Evolutionary conservation across 108 stramenopile species (phyloP).

Genomic region (Parietichytrium sp.): DNA sequence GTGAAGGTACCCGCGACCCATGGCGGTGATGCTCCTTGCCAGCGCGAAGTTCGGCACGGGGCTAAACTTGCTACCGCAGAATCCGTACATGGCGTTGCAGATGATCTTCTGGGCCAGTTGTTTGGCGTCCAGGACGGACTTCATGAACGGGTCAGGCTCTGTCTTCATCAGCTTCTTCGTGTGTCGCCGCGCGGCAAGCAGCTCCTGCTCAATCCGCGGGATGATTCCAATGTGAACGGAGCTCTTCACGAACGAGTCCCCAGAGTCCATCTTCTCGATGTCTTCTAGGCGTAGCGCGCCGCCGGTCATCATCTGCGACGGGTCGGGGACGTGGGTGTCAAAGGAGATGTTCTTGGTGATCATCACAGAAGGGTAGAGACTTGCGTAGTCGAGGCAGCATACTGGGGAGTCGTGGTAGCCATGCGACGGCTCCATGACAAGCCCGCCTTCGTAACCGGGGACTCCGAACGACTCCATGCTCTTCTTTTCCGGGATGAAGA

Average conservation of each 20-base stretch:
- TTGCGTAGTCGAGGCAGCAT: constrained; percentile 91
- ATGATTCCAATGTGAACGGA: background rate
- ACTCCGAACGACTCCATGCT: background rate
- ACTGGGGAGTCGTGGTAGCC: constrained; percentile 77
- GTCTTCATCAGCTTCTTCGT: background rate
- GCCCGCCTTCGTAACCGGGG: background rate
- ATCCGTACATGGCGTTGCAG: background rate
- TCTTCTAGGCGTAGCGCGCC: background rate
- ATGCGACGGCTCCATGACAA: background rate
- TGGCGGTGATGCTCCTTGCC: background rate
- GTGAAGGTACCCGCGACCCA: background rate
- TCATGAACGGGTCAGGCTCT: background rate
- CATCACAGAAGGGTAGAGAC: constrained; percentile 92
- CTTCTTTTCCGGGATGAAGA: background rate
- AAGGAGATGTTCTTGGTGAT: constrained; percentile 97
- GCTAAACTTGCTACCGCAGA: background rate
- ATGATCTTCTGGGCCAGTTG: background rate
- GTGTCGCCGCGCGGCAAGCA: background rate
- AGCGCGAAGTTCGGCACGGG: background rate
- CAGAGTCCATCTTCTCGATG: background rate
- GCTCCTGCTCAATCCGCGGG: background rate
- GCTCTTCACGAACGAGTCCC: background rate
- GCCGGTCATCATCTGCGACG: too few species aligned
- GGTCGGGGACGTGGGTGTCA: constrained; percentile 75
- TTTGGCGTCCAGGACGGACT: background rate